Percentiles rank a stretch among this genome's conserved stretches.
These are phyloP conservation scores for Trypanosomatidae sp. DNA, from an alignment of 208 protist species.

Conservation along the genomic window DNA sequence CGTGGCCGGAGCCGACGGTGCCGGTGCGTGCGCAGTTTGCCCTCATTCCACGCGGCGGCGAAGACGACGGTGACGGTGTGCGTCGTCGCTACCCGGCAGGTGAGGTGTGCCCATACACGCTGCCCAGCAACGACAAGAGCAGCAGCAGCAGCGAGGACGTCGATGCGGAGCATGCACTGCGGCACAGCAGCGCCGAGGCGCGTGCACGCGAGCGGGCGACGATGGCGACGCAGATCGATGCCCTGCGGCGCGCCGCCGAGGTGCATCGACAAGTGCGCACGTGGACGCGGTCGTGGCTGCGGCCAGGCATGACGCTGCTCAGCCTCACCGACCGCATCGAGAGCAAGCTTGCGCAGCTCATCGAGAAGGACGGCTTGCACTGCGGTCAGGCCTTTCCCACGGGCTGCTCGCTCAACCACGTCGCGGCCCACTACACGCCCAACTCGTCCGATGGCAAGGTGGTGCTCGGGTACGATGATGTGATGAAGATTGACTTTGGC, in stretches of 20 bases:
- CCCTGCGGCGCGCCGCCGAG: constrained; percentile 82
- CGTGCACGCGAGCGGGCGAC: constrained; percentile 68
- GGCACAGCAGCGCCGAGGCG: constrained; percentile 88
- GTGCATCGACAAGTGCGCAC: constrained; percentile 89
- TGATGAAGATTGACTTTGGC: constrained; percentile 99
- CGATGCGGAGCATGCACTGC: too few species aligned
- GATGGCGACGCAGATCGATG: constrained; percentile 59
- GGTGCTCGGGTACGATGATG: constrained; percentile 91
- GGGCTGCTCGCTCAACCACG: constrained; percentile 93
- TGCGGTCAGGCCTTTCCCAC: constrained; percentile 90
- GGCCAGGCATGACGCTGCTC: constrained; percentile 88
- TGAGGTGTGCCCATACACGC: constrained; percentile 79
- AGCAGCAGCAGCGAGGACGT: too few species aligned
- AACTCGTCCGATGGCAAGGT: constrained; percentile 93
- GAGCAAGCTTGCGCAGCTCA: constrained; percentile 74
- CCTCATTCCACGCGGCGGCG: constrained; percentile 3
- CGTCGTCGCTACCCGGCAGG: constrained; percentile 73
- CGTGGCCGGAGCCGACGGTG: constrained; percentile 89
- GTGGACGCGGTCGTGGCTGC: constrained; percentile 81
- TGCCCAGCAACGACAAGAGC: constrained; percentile 89
- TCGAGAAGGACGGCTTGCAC: constrained; percentile 82
- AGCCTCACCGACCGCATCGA: constrained; percentile 91
- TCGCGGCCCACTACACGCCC: constrained; percentile 97
- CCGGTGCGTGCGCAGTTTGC: constrained; percentile 81
- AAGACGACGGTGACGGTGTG: constrained; percentile 6